Evolutionary conservation across 306 rosid genomes (phyloP).

Genomic region (Glycine latifolia): DNA sequence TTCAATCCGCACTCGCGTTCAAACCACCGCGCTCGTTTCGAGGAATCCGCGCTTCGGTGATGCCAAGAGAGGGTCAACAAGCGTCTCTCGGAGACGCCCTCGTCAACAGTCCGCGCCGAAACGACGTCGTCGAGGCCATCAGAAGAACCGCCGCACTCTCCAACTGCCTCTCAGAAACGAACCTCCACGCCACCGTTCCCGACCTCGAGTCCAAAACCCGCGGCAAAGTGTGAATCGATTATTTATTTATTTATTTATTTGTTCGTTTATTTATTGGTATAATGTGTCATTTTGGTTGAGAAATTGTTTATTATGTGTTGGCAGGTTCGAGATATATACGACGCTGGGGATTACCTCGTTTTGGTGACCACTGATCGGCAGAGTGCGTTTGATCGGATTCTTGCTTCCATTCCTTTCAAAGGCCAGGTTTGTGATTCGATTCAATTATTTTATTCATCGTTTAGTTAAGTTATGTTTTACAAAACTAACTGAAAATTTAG

Average conservation of each 20-base stretch:
- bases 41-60: slow-evolving; percentile 45
- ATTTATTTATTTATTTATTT: neutral
- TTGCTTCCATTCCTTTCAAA: slow-evolving; percentile 95
- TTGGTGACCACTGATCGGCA: slow-evolving; percentile 91
- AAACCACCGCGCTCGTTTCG: slow-evolving; percentile 44
- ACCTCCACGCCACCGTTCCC: slow-evolving; percentile 80
- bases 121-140: slow-evolving; percentile 56
- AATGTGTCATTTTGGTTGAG: neutral
- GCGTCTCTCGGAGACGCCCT: slow-evolving; percentile 55
- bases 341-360: slow-evolving; percentile 82
- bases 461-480: too few relatives aligned
- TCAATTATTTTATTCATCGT: too few relatives aligned
- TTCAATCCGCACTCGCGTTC: slow-evolving; percentile 9
- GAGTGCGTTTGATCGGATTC: slow-evolving; percentile 97
- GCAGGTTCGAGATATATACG: slow-evolving; percentile 95
- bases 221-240: slow-evolving; percentile 69
- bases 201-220: slow-evolving; percentile 81
- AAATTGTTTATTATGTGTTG: slow-evolving; percentile 10
- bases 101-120: slow-evolving; percentile 57
- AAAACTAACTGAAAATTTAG: too few relatives aligned
- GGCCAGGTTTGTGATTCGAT: slow-evolving; percentile 64
- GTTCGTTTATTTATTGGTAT: neutral
- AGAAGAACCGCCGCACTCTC: slow-evolving; percentile 50
- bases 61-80: slow-evolving; percentile 52
- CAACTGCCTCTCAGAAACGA: slow-evolving; percentile 81